Conservation (phyloP, 305 asterid genomes). For the Plantago rigida region DNA sequence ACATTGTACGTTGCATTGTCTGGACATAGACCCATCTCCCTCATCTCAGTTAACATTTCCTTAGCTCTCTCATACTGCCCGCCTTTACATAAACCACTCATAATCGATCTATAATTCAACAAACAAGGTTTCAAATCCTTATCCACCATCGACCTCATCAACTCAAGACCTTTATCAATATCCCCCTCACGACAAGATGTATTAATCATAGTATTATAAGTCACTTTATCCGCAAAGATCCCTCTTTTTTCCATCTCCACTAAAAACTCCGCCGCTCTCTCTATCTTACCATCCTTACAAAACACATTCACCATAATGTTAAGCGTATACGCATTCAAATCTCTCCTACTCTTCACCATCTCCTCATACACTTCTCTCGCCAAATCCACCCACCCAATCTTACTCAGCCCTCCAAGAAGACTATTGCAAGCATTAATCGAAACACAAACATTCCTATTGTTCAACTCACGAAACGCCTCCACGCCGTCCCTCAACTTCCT, state of each 20-base stretch:
- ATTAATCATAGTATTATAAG: slow-evolving; percentile 58
- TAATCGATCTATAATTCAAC: slow-evolving; percentile 51
- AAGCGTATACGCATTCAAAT: slow-evolving; percentile 57
- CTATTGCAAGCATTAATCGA: slow-evolving; percentile 65
- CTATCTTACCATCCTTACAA: slow-evolving; percentile 51
- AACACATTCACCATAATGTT: slow-evolving; percentile 67
- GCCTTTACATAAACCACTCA: slow-evolving; percentile 53
- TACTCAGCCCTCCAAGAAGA: slow-evolving; percentile 63
- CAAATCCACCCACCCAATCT: slow-evolving; percentile 64
- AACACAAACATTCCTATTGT: slow-evolving; percentile 33
- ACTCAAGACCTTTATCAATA: slow-evolving; percentile 37
- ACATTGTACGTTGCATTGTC: slow-evolving; percentile 52
- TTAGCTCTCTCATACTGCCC: slow-evolving; percentile 48
- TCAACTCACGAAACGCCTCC: slow-evolving; percentile 46
- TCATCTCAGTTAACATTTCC: slow-evolving; percentile 43
- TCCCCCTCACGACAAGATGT: slow-evolving; percentile 47
- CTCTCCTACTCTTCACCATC: slow-evolving; percentile 31
- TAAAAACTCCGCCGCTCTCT: slow-evolving; percentile 32
- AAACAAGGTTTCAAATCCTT: slow-evolving; percentile 50
- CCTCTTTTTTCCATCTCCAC: slow-evolving; percentile 50
- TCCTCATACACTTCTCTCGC: slow-evolving; percentile 52
- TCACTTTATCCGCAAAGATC: slow-evolving; percentile 52
- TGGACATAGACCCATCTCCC: slow-evolving; percentile 39
- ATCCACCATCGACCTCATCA: slow-evolving; percentile 40
- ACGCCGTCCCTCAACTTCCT: slow-evolving; percentile 76